phyloP scores from a whole-genome alignment of 2,329 filamentous ascomycete species.

The Fusarium torreyae region DNA sequence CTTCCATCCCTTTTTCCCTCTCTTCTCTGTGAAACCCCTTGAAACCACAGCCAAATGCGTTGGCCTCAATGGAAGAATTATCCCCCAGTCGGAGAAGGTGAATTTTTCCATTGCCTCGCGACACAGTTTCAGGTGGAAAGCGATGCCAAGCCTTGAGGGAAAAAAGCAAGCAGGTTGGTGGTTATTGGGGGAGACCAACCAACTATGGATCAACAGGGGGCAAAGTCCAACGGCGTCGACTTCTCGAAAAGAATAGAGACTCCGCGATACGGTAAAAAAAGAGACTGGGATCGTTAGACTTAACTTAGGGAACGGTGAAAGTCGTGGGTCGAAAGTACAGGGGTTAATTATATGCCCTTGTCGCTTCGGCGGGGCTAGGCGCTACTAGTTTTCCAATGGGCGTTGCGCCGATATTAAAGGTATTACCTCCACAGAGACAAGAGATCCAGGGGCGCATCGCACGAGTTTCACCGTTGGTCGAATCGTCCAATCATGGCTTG shows the following conservation, averaged over 20 bases:
- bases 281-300: background rate
- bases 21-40: constrained; percentile 16
- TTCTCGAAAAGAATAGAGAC: constrained; percentile 16
- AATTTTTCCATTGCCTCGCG: background rate
- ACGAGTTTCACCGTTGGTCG: constrained; percentile 35
- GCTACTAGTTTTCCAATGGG: constrained; percentile 34
- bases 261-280: background rate
- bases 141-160: constrained; percentile 13
- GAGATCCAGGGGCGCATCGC: constrained; percentile 6
- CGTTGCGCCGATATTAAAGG: constrained; percentile 42
- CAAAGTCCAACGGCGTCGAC: constrained; percentile 13
- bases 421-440: background rate
- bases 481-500: constrained; percentile 30
- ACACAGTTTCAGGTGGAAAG: constrained; percentile 39
- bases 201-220: constrained; percentile 9
- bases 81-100: constrained; percentile 38
- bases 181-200: background rate
- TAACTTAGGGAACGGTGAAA: background rate
- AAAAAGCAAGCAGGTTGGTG: background rate
- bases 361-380: constrained; percentile 2
- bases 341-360: too few species aligned
- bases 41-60: constrained; percentile 20
- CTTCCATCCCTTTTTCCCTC: too few species aligned
- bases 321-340: background rate
- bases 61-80: constrained; percentile 12